phyloP scores from a whole-genome alignment of 2,329 filamentous ascomycete species.

The Fusarium fracticaudum region DNA sequence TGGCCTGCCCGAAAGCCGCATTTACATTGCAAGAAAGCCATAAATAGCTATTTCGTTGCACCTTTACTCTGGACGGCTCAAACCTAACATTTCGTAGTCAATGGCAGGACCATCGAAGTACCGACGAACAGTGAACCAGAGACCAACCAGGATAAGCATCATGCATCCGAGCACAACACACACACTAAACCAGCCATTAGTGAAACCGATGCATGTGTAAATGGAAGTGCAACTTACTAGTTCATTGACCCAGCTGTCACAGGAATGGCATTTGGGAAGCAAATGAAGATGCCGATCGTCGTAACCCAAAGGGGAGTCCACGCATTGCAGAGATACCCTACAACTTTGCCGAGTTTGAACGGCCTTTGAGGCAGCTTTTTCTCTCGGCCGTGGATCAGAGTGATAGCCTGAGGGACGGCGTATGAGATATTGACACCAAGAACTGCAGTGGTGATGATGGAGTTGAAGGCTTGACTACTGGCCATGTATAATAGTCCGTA shows the following conservation, averaged over 20 bases:
- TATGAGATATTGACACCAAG: background rate
- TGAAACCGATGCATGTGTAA: rapidly evolving
- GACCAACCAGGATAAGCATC: background rate
- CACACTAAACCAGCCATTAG: background rate
- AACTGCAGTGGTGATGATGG: background rate
- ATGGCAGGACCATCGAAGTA: background rate
- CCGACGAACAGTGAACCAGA: background rate
- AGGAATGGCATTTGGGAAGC: background rate
- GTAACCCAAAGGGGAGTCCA: background rate
- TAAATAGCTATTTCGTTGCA: background rate
- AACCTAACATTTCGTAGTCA: background rate
- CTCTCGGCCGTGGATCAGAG: background rate
- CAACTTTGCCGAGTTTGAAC: background rate
- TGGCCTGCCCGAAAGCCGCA: background rate
- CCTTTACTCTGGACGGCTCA: background rate
- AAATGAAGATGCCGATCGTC: background rate
- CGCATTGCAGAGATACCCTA: background rate
- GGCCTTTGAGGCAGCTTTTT: background rate
- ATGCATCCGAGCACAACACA: background rate
- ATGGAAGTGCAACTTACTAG: background rate
- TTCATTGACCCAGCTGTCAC: background rate
- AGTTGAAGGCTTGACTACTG: background rate
- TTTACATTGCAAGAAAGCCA: background rate
- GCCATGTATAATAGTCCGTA: background rate
- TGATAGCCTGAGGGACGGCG: background rate